Evolutionary conservation across 2,329 filamentous ascomycete genomes (phyloP).

Genomic region (Talaromyces sp.): DNA sequence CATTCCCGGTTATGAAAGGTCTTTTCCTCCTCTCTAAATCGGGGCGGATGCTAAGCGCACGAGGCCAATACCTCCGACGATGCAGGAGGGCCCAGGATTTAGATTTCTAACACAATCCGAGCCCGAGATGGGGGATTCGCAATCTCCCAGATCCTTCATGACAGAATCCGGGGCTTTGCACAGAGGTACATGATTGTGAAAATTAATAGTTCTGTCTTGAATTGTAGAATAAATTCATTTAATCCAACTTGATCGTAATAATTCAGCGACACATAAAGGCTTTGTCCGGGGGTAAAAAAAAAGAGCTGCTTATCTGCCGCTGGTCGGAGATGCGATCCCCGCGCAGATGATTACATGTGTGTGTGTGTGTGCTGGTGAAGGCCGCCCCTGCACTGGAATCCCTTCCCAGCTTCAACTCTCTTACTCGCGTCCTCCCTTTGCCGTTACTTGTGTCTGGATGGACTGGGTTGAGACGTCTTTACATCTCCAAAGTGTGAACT

Average conservation of each 20-base stretch:
- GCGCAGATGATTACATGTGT: constrained; percentile 13
- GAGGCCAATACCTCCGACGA: constrained; percentile 2
- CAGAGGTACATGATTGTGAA: not conserved
- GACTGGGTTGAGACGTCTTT: constrained; percentile 8
- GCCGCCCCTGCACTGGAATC: constrained; percentile 12
- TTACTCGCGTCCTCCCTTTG: not conserved
- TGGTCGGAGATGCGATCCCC: constrained; percentile 14
- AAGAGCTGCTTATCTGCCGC: constrained; percentile 11
- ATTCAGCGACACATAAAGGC: constrained; percentile 6
- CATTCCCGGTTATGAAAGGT: too few relatives aligned
- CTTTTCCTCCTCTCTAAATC: too few relatives aligned
- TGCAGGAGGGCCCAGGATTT: constrained; percentile 1
- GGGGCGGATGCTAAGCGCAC: not conserved
- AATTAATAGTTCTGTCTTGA: not conserved
- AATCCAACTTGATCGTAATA: not conserved
- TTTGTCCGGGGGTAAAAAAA: constrained; percentile 5
- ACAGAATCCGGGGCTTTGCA: too few relatives aligned
- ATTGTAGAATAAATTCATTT: not conserved
- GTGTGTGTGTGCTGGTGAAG: constrained; percentile 1
- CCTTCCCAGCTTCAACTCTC: constrained; percentile 6
- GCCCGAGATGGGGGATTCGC: not conserved
- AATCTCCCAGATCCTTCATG: not conserved
- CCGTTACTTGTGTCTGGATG: not conserved
- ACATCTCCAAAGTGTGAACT: constrained; percentile 4
- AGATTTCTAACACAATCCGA: constrained; percentile 4